Percentiles rank a stretch among this genome's conserved stretches.
phyloP scores from a whole-genome alignment of 2,329 filamentous ascomycete genomes.

The Curvularia spicifera region DNA sequence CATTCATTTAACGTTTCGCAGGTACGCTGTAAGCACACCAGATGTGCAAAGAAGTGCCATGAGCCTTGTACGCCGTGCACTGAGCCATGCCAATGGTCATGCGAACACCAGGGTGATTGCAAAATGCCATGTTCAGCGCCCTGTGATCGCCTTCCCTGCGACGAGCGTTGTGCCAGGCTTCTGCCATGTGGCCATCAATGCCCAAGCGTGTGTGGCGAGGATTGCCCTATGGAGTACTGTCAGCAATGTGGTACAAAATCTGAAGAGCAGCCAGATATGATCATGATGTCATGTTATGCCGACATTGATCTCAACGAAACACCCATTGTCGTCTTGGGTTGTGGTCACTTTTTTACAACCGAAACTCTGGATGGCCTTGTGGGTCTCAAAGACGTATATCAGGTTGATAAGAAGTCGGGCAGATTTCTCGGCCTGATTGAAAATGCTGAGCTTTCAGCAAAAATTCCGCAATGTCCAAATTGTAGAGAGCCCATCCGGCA shows the following conservation, averaged over 20 bases:
- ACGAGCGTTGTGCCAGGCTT: conserved; percentile 34
- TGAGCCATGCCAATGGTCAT: conserved; percentile 44
- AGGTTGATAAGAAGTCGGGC: conserved; percentile 18
- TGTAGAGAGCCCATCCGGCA: conserved; percentile 45
- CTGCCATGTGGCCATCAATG: conserved; percentile 44
- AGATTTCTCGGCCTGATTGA: conserved; percentile 36
- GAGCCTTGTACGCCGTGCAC: conserved; percentile 46
- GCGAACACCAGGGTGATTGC: conserved; percentile 44
- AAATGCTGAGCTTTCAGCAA: conserved; percentile 27
- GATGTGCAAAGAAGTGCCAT: conserved; percentile 35
- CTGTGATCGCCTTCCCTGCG: conserved; percentile 41
- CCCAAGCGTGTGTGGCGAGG: conserved; percentile 41
- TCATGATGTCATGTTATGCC: conserved; percentile 27
- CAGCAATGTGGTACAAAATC: conserved; percentile 30
- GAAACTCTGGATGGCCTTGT: conserved; percentile 42
- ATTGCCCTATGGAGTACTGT: conserved; percentile 32
- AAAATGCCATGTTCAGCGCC: conserved; percentile 47
- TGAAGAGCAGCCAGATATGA: conserved; percentile 32
- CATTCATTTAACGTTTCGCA: conserved; percentile 7
- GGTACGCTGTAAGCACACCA: conserved; percentile 39
- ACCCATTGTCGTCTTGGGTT: conserved; percentile 37
- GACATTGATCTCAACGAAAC: conserved; percentile 40
- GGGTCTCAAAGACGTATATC: conserved; percentile 36
- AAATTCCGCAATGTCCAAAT: conserved; percentile 43
- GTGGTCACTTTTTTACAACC: conserved; percentile 42